Percentiles rank a stretch among this genome's conserved stretches.
These are phyloP conservation scores for Clavispora santaluciae DNA, from an alignment of 805 yeast genomes.

Conservation along the genomic window DNA sequence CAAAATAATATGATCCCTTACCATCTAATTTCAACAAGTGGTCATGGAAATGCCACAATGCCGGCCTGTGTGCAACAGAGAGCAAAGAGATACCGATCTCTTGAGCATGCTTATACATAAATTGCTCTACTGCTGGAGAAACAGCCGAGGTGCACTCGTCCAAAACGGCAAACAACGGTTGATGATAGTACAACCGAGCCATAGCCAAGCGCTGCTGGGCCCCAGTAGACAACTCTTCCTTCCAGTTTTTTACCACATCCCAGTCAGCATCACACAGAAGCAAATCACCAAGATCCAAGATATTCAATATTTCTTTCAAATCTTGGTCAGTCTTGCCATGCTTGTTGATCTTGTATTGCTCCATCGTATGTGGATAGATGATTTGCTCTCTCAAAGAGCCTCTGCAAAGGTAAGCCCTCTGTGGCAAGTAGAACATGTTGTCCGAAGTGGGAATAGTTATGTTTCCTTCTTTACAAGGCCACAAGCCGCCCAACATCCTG, in stretches of 20 bases:
- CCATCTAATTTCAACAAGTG: conserved; percentile 81
- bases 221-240: conserved; percentile 82
- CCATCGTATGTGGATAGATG: conserved; percentile 75
- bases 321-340: conserved; percentile 42
- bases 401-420: conserved; percentile 78
- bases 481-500: conserved; percentile 85
- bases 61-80: conserved; percentile 89
- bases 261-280: conserved; percentile 37
- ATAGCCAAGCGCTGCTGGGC: conserved; percentile 91
- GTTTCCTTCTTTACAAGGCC: conserved; percentile 69
- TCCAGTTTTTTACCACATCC: conserved; percentile 74
- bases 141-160: conserved; percentile 97
- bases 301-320: conserved; percentile 47
- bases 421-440: conserved; percentile 84
- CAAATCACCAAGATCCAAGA: conserved; percentile 58
- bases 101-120: conserved; percentile 82
- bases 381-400: conserved; percentile 84
- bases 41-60: conserved; percentile 88
- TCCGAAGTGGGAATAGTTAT: conserved; percentile 61
- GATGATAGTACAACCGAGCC: conserved; percentile 87
- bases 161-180: conserved; percentile 87
- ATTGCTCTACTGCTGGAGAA: conserved; percentile 83
- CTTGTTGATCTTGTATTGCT: conserved; percentile 43
- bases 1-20: conserved; percentile 61
- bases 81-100: conserved; percentile 72